These are phyloP conservation scores for Xylariaceae sp. DNA, from an alignment of 2,329 filamentous ascomycete genomes.

Conservation along the genomic window DNA sequence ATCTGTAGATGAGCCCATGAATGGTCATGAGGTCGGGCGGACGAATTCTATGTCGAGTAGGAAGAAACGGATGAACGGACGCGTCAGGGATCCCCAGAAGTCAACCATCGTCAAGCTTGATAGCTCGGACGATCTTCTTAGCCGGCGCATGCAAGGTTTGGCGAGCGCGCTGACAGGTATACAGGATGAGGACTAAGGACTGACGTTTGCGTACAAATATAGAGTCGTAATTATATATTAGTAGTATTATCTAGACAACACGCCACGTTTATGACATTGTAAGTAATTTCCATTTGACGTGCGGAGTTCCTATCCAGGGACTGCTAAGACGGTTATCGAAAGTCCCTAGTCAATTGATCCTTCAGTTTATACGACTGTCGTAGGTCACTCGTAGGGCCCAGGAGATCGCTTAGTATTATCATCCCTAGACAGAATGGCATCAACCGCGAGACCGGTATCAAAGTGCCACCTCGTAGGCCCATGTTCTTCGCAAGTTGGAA, in stretches of 20 bases:
- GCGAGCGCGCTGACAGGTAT: slow-evolving; percentile 48
- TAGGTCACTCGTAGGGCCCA: too few relatives aligned
- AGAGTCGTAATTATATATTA: slow-evolving; percentile 5
- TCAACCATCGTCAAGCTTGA: slow-evolving; percentile 48
- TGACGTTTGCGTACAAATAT: slow-evolving; percentile 8
- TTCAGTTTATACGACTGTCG: too few relatives aligned
- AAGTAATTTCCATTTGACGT: background rate
- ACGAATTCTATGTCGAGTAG: slow-evolving; percentile 17
- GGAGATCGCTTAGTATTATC: too few relatives aligned
- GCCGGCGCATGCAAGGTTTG: slow-evolving; percentile 53
- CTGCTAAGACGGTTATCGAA: background rate
- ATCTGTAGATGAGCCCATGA: slow-evolving; percentile 18
- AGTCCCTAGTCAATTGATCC: too few relatives aligned
- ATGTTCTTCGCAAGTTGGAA: too few relatives aligned
- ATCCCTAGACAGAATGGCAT: background rate
- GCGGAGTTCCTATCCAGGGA: background rate
- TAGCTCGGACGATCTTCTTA: slow-evolving; percentile 53
- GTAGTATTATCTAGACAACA: background rate
- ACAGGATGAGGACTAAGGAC: slow-evolving; percentile 34
- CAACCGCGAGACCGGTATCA: background rate
- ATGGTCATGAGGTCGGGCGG: slow-evolving; percentile 3
- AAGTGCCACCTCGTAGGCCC: too few relatives aligned
- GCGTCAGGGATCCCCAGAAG: slow-evolving; percentile 30
- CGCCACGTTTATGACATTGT: background rate
- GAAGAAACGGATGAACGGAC: slow-evolving; percentile 25